Evolutionary conservation across 805 yeast genomes (phyloP).

Genomic region (Wickerhamiella nectarea): DNA sequence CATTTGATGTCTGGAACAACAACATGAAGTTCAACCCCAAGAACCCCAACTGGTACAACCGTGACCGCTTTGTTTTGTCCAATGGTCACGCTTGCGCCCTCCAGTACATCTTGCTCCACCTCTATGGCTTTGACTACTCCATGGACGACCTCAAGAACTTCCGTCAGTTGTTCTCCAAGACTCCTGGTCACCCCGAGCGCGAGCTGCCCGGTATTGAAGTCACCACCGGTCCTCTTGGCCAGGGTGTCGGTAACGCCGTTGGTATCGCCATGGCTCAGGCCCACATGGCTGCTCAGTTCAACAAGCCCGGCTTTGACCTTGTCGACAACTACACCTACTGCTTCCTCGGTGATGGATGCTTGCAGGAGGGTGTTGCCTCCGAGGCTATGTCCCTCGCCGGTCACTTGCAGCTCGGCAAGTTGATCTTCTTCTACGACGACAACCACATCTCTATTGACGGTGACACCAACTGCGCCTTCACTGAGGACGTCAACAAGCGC

Average conservation of each 20-base stretch:
- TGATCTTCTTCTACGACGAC: constrained; percentile 92
- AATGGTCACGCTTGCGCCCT: constrained; percentile 96
- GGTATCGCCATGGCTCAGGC: constrained; percentile 93
- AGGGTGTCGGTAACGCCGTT: constrained; percentile 91
- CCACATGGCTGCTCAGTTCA: constrained; percentile 82
- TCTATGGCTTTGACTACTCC: constrained; percentile 68
- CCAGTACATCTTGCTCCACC: constrained; percentile 69
- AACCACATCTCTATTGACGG: constrained; percentile 96
- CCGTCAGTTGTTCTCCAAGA: constrained; percentile 79
- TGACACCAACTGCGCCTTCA: constrained; percentile 74
- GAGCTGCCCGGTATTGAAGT: constrained; percentile 90
- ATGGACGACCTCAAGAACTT: constrained; percentile 80
- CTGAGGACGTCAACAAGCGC: constrained; percentile 79
- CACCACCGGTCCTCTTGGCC: constrained; percentile 98
- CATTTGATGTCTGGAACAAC: constrained; percentile 68
- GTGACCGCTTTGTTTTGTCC: constrained; percentile 88
- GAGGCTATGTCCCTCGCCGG: constrained; percentile 95
- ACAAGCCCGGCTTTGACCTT: constrained; percentile 67
- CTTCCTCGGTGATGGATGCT: constrained; percentile 94
- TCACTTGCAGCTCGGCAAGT: constrained; percentile 82
- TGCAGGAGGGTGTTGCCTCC: constrained; percentile 94
- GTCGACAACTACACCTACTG: constrained; percentile 65
- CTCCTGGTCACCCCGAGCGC: constrained; percentile 96
- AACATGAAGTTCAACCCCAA: constrained; percentile 77
- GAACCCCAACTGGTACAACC: constrained; percentile 84